Percentiles rank a stretch among this genome's conserved stretches.
Conservation (phyloP, 1,139 yeast genomes). For the Scheffersomyces cryptocercus region DNA sequence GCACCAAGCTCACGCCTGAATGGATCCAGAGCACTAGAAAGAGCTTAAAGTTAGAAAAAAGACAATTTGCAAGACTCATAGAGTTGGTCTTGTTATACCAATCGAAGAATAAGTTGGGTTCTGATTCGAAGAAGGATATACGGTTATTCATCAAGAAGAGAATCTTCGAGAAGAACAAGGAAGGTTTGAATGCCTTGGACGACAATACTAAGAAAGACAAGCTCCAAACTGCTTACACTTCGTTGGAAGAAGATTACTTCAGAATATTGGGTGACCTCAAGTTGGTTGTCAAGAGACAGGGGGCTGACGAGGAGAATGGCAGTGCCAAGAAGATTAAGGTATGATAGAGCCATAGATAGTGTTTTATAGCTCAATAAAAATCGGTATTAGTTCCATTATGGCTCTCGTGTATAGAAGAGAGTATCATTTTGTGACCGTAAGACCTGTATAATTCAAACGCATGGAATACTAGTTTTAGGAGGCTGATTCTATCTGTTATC, state of each 20-base stretch:
- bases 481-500: no score
- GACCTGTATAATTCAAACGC: no score
- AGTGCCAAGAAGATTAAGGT: conserved; percentile 3
- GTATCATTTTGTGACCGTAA: no score
- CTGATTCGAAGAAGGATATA: conserved; percentile 37
- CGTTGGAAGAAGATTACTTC: conserved; percentile 67
- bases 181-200: conserved; percentile 70
- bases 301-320: conserved; percentile 4
- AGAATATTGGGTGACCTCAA: conserved; percentile 49
- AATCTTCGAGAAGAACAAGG: conserved; percentile 74
- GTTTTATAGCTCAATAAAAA: background rate
- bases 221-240: conserved; percentile 71
- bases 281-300: conserved; percentile 18
- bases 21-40: conserved; percentile 46
- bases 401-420: no score
- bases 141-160: conserved; percentile 71
- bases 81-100: conserved; percentile 71
- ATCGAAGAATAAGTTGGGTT: conserved; percentile 27
- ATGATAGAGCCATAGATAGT: background rate
- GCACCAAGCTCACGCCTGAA: conserved; percentile 25
- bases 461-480: no score
- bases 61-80: conserved; percentile 75
- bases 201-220: conserved; percentile 62
- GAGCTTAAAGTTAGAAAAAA: conserved; percentile 62
- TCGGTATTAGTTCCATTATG: background rate